These are phyloP conservation scores for Cladosporium sp. DNA, from an alignment of 2,329 filamentous ascomycete genomes.

Conservation along the genomic window DNA sequence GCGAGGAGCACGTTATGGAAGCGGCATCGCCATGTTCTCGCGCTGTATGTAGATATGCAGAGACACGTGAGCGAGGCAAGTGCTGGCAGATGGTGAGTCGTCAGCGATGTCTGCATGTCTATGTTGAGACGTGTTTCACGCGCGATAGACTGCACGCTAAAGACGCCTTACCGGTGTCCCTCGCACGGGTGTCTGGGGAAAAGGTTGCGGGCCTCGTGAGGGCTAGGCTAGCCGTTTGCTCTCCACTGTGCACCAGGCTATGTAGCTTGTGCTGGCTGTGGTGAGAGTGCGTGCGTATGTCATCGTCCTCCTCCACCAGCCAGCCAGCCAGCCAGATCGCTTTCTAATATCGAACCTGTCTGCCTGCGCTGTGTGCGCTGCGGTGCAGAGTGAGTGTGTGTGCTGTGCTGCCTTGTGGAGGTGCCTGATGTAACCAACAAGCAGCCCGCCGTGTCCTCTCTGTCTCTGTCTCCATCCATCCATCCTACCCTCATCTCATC, in stretches of 20 bases:
- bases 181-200: neutral
- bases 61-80: neutral
- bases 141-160: conserved; percentile 8
- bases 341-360: conserved; percentile 6
- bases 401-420: neutral
- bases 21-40: neutral
- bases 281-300: neutral
- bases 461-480: neutral
- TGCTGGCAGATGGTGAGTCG: conserved; percentile 3
- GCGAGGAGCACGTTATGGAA: neutral
- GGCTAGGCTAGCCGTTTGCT: conserved; percentile 8
- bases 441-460: conserved; percentile 3
- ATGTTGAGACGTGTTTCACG: conserved; percentile 9
- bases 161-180: conserved; percentile 2
- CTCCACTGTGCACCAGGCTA: neutral
- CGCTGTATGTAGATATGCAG: conserved; percentile 1
- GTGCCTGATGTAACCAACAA: neutral
- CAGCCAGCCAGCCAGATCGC: neutral
- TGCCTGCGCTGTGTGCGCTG: neutral
- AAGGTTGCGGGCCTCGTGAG: neutral
- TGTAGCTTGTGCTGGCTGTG: neutral
- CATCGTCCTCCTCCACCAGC: neutral
- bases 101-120: conserved; percentile 5
- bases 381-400: neutral
- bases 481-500: neutral